Evolutionary conservation across 371 early-diverging fungal species (phyloP).

Genomic region (Dinochytrium kinnereticum): DNA sequence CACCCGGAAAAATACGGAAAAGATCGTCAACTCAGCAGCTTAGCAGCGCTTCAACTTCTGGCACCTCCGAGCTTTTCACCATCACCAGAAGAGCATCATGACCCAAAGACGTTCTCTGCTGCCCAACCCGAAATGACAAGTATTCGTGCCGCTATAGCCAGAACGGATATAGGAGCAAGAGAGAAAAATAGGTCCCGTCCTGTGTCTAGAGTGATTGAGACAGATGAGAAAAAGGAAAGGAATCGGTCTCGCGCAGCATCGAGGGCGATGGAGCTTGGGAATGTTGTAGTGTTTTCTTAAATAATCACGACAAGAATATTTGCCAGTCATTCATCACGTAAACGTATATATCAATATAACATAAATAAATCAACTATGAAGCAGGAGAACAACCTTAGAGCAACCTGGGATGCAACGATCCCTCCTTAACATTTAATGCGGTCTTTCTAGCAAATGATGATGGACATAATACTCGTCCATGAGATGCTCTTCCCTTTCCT

Average conservation of each 20-base stretch:
- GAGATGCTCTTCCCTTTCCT: neutral
- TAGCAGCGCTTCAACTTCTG: neutral
- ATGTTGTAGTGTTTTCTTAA: conserved; percentile 6
- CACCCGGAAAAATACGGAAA: conserved; percentile 23
- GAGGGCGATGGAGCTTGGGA: conserved; percentile 16
- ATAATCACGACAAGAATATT: too few relatives aligned
- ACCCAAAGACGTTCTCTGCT: too few relatives aligned
- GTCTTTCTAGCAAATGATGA: conserved; percentile 4
- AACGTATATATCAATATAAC: too few relatives aligned
- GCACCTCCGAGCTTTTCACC: neutral
- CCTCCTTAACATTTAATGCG: too few relatives aligned
- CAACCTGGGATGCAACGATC: too few relatives aligned
- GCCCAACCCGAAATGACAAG: neutral
- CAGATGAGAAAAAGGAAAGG: neutral
- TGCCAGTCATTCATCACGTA: too few relatives aligned
- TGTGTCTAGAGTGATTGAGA: neutral
- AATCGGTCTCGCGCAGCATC: conserved; percentile 8
- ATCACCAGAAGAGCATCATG: too few relatives aligned
- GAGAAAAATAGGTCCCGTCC: neutral
- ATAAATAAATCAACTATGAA: too few relatives aligned
- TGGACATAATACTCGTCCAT: neutral
- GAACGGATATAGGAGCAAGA: neutral
- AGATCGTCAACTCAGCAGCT: neutral
- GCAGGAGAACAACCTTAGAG: too few relatives aligned
- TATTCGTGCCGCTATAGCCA: too few relatives aligned